phyloP scores from a whole-genome alignment of 257 asterid genomes.

The Linaria vulgaris region DNA sequence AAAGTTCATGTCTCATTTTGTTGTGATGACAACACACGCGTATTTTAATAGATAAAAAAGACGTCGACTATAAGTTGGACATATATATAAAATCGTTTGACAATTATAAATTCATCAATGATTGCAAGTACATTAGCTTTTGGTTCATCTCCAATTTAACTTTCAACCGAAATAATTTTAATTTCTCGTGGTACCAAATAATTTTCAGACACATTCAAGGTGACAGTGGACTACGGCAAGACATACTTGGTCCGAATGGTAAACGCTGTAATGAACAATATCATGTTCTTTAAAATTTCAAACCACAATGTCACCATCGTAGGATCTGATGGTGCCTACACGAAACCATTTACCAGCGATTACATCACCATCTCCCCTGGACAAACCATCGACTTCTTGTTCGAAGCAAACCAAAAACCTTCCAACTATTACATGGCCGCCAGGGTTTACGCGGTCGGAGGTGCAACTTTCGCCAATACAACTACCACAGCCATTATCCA shows the following conservation, averaged over 20 bases:
- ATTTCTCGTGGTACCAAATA: not conserved
- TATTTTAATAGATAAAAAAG: too few species aligned
- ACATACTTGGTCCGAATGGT: constrained; percentile 51
- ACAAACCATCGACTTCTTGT: constrained; percentile 52
- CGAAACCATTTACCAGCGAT: constrained; percentile 41
- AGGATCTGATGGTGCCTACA: constrained; percentile 56
- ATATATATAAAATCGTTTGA: too few species aligned
- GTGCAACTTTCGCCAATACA: constrained; percentile 32
- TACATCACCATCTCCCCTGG: constrained; percentile 59
- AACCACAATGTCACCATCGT: constrained; percentile 48
- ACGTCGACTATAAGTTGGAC: too few species aligned
- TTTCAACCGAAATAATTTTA: too few species aligned
- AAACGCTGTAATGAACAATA: constrained; percentile 56
- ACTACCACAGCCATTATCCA: constrained; percentile 56
- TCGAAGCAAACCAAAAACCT: constrained; percentile 50
- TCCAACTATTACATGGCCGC: constrained; percentile 61
- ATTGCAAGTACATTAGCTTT: too few species aligned
- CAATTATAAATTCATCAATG: too few species aligned
- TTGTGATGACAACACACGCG: too few species aligned
- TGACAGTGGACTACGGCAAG: constrained; percentile 49
- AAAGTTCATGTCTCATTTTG: too few species aligned
- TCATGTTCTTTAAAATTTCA: constrained; percentile 49
- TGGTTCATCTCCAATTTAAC: too few species aligned
- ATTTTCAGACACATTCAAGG: constrained; percentile 44
- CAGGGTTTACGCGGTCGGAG: constrained; percentile 35